Evolutionary conservation across 106 monocot species (phyloP), one percentile per base, ranked within the genome.

Genomic region (Allium sativum): DNA sequence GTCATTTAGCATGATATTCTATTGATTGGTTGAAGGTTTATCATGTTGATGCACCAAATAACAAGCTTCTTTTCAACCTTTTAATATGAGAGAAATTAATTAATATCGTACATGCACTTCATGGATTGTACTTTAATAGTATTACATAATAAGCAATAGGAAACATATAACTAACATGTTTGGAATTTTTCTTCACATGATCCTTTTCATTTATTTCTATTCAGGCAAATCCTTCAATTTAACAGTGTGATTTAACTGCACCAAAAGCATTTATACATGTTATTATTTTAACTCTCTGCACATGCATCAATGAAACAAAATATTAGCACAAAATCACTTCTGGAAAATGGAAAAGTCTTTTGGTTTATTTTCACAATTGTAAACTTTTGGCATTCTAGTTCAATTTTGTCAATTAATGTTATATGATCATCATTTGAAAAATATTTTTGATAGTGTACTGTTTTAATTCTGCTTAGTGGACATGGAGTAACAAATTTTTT

Each of bases 261-360:
- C 79, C 79, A 46, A 61, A 67, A 44, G 71, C 54, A 75, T 75
- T 74, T n/a, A 41, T 68, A 58, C 74, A 80, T 56, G 67, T 48
- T 40, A 64, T 18, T 21, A 71, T 71, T 40, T 61, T 52, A 40
- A 61, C 62, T 20, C 75, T 53, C 79, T 75, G 67, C 56, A 65
- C 53, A 53, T 52, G 50, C 63, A 58, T 20, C 47, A 13, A 47
- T 20, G 19, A 0, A 10, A 62, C 46, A 7, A 19, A 62, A 47
- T 62, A 16, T 59, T 17, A 59, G 44, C 14, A 42, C 58, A 58
- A 42, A 45, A 44, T 61, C 18, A 3, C 4, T 16, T 42, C 7
- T 42, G n/a, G 43, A 15, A 10, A 59, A 59, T 16, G 43, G 8
- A 42, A 13, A n/a, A n/a, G 41, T 8, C 13, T 16, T 14, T 10